phyloP scores from a whole-genome alignment of 805 yeast genomes.

The Ogataea glucozyma region DNA sequence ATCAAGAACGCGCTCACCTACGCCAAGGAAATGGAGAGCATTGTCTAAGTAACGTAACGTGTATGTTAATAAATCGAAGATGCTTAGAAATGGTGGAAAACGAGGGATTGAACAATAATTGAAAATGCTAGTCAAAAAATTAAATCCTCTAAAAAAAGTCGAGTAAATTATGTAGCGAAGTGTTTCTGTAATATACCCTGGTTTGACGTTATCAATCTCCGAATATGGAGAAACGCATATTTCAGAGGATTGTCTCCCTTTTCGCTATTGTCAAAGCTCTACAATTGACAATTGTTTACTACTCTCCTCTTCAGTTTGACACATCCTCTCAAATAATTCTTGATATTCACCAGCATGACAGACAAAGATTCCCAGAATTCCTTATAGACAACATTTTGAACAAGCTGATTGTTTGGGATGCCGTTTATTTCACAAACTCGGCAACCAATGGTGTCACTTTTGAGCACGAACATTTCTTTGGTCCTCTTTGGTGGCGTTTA shows the following conservation, averaged over 20 bases:
- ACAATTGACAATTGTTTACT: conserved; percentile 40
- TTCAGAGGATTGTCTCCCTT: conserved; percentile 14
- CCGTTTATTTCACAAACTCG: conserved; percentile 68
- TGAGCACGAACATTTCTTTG: conserved; percentile 91
- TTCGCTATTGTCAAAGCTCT: conserved; percentile 38
- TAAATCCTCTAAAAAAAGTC: background rate
- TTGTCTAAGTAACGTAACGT: conserved; percentile 48
- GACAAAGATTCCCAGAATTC: conserved; percentile 4
- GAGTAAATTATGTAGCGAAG: background rate
- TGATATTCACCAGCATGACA: conserved; percentile 22
- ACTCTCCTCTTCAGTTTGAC: conserved; percentile 50
- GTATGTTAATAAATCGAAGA: background rate
- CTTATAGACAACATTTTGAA: conserved; percentile 38
- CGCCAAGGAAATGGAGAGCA: conserved; percentile 90
- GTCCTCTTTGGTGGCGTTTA: conserved; percentile 71
- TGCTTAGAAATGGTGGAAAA: too few species aligned
- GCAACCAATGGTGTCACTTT: conserved; percentile 53
- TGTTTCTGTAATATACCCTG: too few species aligned
- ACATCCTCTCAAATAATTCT: conserved; percentile 45
- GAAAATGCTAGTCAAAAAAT: too few species aligned
- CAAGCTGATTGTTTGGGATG: conserved; percentile 79
- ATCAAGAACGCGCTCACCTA: conserved; percentile 77
- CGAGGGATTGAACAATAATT: too few species aligned
- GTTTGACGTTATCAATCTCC: background rate
- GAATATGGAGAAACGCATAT: background rate